A percentile compares a stretch with the other conserved stretches of the same genome.
Evolutionary conservation across 495 filamentous ascomycete genomes (phyloP).

Genomic region (Talaromyces liani): DNA sequence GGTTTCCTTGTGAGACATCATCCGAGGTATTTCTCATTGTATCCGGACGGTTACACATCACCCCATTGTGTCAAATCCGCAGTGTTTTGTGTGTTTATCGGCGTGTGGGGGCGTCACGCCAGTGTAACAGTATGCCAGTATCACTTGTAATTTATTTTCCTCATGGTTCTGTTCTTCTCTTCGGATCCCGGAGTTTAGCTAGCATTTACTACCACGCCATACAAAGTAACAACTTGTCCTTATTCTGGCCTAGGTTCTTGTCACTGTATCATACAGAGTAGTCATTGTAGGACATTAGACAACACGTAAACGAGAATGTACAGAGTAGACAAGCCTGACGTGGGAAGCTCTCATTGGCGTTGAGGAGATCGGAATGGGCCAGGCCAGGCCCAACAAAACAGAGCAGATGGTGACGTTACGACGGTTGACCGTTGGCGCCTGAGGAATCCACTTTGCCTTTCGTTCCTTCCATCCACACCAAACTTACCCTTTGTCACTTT

Average conservation of each 20-base stretch:
- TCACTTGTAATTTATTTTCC: neutral
- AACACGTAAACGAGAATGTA: too few species aligned
- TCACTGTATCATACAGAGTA: neutral
- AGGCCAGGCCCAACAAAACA: conserved; percentile 1
- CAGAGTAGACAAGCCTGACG: neutral
- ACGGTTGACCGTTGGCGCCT: neutral
- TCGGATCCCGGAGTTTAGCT: neutral
- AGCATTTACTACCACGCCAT: neutral
- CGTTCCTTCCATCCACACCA: neutral
- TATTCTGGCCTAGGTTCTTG: neutral
- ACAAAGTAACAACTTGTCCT: neutral
- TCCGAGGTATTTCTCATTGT: neutral
- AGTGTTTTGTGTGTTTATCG: neutral
- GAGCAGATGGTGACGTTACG: neutral
- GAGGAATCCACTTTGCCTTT: neutral
- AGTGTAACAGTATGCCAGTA: neutral
- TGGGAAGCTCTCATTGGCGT: neutral
- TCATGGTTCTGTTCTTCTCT: neutral
- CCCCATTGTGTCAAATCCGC: neutral
- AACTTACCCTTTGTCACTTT: neutral
- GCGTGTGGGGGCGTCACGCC: neutral
- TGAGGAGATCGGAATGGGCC: neutral
- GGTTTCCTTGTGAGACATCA: neutral
- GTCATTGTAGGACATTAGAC: neutral
- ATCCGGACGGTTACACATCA: neutral